These are phyloP conservation scores for Lasiodiplodia sp. DNA, from an alignment of 2,329 filamentous ascomycete species.

Conservation along the genomic window DNA sequence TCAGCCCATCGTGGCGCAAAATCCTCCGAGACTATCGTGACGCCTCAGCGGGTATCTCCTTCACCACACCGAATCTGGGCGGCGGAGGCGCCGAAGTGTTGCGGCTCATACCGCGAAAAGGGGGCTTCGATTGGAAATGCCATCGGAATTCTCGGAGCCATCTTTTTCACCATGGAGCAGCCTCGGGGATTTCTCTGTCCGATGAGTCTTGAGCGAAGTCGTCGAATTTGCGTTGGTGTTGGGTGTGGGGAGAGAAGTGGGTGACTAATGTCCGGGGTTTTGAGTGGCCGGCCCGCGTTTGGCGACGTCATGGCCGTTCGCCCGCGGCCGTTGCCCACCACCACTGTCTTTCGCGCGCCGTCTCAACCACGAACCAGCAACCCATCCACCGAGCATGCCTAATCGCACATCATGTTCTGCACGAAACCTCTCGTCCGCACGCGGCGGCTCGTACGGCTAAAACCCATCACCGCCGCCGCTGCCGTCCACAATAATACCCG, in stretches of 20 bases:
- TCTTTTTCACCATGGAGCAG: background rate
- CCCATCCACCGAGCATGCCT: slow-evolving; percentile 13
- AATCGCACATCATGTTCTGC: slow-evolving; percentile 2
- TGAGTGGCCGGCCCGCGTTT: background rate
- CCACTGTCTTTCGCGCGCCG: background rate
- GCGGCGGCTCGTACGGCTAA: slow-evolving; percentile 17
- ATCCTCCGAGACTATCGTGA: background rate
- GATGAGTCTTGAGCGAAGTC: background rate
- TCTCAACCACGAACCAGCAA: background rate
- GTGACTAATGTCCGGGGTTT: background rate
- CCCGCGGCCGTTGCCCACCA: background rate
- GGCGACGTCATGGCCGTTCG: slow-evolving; percentile 6
- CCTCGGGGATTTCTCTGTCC: background rate
- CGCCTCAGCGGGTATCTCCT: background rate
- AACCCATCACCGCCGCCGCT: background rate
- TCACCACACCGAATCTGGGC: background rate
- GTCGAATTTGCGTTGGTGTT: background rate
- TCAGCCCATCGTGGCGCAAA: background rate
- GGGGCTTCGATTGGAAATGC: background rate
- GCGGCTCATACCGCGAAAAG: background rate
- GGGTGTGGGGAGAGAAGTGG: background rate
- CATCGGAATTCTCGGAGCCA: background rate
- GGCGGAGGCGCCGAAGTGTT: background rate
- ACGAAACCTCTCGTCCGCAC: background rate
- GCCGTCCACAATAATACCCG: background rate